A percentile compares a stretch with the other conserved stretches of the same genome.
phyloP scores from a whole-genome alignment of 2,329 filamentous ascomycete genomes.

The Daldinia sp. region DNA sequence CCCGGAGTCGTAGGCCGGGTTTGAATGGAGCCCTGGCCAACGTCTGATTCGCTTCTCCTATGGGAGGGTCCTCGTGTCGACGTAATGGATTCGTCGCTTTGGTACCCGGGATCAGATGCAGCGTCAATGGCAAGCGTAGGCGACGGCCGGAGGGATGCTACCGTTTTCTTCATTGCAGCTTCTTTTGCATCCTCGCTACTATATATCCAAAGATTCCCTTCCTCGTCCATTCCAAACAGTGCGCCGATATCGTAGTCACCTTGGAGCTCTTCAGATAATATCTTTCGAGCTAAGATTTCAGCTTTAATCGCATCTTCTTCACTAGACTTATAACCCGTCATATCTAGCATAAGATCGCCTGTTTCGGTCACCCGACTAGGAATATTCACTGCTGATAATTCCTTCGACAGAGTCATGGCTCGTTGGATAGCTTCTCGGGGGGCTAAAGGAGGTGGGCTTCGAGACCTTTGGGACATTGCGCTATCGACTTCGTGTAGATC shows the following conservation, averaged over 20 bases:
- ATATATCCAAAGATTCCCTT: slow-evolving; percentile 99
- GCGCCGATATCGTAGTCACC: slow-evolving; percentile 97
- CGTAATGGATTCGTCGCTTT: slow-evolving; percentile 79
- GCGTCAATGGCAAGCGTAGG: slow-evolving; percentile 75
- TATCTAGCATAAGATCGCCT: slow-evolving; percentile 96
- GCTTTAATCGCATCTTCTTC: slow-evolving; percentile 92
- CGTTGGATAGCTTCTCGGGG: slow-evolving; percentile 81
- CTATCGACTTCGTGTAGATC: slow-evolving; percentile 51
- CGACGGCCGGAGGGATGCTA: slow-evolving; percentile 57
- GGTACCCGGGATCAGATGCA: slow-evolving; percentile 91
- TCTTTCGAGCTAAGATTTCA: slow-evolving; percentile 91
- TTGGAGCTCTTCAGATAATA: slow-evolving; percentile 90
- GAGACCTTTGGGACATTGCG: slow-evolving; percentile 65
- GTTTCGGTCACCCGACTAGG: slow-evolving; percentile 90
- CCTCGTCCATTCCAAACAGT: slow-evolving; percentile 91
- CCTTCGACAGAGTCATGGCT: slow-evolving; percentile 84
- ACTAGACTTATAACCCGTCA: slow-evolving; percentile 95
- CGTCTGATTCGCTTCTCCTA: slow-evolving; percentile 72
- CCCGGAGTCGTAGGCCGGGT: slow-evolving; percentile 77
- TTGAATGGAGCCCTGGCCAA: slow-evolving; percentile 61
- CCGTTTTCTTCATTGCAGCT: slow-evolving; percentile 75
- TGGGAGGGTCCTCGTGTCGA: slow-evolving; percentile 59
- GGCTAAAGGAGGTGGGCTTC: slow-evolving; percentile 79
- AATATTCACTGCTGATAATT: slow-evolving; percentile 89
- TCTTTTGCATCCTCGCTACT: slow-evolving; percentile 96